Evolutionary conservation across 164 flowering plant species (phyloP).

Genomic region (grape (Vitis vinifera)): ASM3070453v1 NC_081822.1:6533001-6533500

Average conservation of each 20-base stretch:
- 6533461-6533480: constrained; percentile 96
- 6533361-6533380: constrained; percentile 83
- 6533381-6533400: constrained; percentile 84
- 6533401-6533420: constrained; percentile 80
- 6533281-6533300: constrained; percentile 99
- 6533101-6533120: constrained; percentile 3
- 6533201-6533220: constrained; percentile 86
- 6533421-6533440: constrained; percentile 87
- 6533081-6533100: constrained; percentile 21
- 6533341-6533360: constrained; percentile 63
- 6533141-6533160: constrained; percentile 72
- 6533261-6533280: constrained; percentile 90
- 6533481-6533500: constrained; percentile 74
- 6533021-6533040: constrained; percentile 15
- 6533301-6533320: constrained; percentile 92
- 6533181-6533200: constrained; percentile 74
- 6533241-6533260: constrained; percentile 73
- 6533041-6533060: constrained; percentile 5
- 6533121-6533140: constrained; percentile 28
- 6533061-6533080: constrained; percentile 33
- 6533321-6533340: constrained; percentile 87
- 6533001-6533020: constrained; percentile 9
- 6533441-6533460: constrained; percentile 94
- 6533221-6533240: constrained; percentile 98
- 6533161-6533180: constrained; percentile 86